Base-by-base conservation (phyloP, 2,329 filamentous ascomycete genomes). In the Exophiala spinifera region DNA sequence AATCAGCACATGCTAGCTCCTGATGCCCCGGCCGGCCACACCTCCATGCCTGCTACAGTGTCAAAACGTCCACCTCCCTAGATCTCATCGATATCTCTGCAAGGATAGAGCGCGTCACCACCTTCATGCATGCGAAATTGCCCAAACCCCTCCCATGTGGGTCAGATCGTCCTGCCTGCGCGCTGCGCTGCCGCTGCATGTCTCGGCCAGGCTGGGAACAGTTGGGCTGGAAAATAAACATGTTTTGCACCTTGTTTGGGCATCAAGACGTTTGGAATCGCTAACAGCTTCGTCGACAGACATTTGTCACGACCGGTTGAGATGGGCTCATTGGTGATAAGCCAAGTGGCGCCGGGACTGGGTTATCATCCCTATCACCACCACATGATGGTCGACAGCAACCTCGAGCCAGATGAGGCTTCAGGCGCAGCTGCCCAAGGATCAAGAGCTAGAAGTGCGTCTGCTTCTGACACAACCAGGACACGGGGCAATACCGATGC, bases 281-380 rank as follows among this genome's bases (percentile, higher is more conserved):
- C 56, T 59, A 52, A 59, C 51, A 51, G 21, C 8, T 33, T n/a
- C 42, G 25, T n/a, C 46, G 39, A 33, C 60, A 64, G 60, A 56
- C 57, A 45, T 43, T 60, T 28, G 51, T 54, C 53, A 23, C 46
- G 31, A 54, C 49, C 37, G 62, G 72, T 72, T 75, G 80, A 76
- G 70, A 84, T 84, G 81, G 79, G 79, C 75, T 81, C 80, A 69
- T 72, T 83, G 64, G 74, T 83, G 67, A 72, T 83, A 65, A 76
- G 76, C 74, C 89, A 92, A 77, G 85, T 85, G 76, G 83, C 85
- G 74, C 81, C 88, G 72, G 85, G 89, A 74, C 79, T 85, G 64
- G 79, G 82, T 48, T 57, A 84, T 74, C 86, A 87, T 73, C 82
- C 84, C 76, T 83, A 79, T 57, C 57, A 63, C 23, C 23, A 25